Evolutionary conservation across 2,329 filamentous ascomycete genomes (phyloP), one percentile per base, ranked within the genome.

Genomic region (Alternaria incomplexa): DNA sequence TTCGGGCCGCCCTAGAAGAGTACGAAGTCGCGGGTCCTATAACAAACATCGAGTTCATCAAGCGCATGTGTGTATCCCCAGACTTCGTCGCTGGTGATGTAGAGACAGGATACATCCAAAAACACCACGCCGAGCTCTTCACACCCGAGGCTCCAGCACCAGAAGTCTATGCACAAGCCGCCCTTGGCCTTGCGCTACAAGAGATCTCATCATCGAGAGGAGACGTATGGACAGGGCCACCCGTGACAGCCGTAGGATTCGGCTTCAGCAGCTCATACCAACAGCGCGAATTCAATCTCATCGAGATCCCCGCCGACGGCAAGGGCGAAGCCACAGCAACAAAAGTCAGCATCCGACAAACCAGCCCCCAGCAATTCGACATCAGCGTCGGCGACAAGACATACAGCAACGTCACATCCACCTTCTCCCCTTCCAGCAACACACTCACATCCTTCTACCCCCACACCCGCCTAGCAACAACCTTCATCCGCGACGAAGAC

Each of bases 11-110:
- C 1, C 83, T 99, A 11, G 90, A 93, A 68, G 87, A 93, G 51
- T 99, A 98, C 76, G 93, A 99, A 80, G 90, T 99, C 11, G 96
- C 95, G 3, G 96, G 96, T 0, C 88, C 96, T 8, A 91, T 92
- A 76, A 99, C 96, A 7, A 99, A 99, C 77, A 94, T 99, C 65
- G 96, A 98, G 79, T 99, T 99, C 76, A 83, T 99, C 62, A 98
- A 98, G 83, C 87, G 90, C 9, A 86, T 97, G 59, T 97, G 93
- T 78, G 87, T 89, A 48, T 93, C 91, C 63, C 86, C 88, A 0
- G 92, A 91, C 53, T 99, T 99, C 75, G 87, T 97, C 60, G 87
- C 87, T 11, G 96, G 95, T 9, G 89, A 96, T 20, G 93, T 99
- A 13, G 95, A 99, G 80, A 99, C 96, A 0, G 95, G 95, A 1